A percentile compares a stretch with the other conserved stretches of the same genome.
These are phyloP conservation scores for Gracilaria caudata DNA, from an alignment of 23 red algal species.

Conservation along the genomic window DNA sequence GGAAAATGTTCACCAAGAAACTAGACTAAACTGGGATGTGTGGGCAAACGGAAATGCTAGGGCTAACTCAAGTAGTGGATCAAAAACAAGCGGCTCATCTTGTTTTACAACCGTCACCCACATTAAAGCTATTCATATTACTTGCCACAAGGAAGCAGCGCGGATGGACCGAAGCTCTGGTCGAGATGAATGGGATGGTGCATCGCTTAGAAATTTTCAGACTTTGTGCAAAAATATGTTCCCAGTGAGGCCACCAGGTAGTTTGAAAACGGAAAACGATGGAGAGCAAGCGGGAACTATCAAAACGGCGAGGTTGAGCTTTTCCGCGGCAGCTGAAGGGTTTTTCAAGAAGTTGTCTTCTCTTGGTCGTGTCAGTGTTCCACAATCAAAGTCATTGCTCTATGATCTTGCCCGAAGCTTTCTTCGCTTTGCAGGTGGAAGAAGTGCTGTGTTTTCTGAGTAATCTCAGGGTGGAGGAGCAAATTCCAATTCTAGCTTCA, in stretches of 20 bases:
- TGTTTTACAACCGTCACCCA: constrained; percentile 78
- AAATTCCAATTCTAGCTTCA: constrained; percentile 57
- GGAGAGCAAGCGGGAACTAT: constrained; percentile 3
- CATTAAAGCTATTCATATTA: constrained; percentile 75
- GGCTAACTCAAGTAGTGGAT: background rate
- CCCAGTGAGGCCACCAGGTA: constrained; percentile 59
- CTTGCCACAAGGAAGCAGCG: constrained; percentile 75
- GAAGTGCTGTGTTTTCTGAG: constrained; percentile 56
- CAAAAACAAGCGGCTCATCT: constrained; percentile 27
- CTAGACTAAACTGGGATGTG: constrained; percentile 21
- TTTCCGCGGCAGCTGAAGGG: constrained; percentile 44
- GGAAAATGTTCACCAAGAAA: background rate
- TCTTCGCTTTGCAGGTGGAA: constrained; percentile 61
- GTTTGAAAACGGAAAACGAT: background rate
- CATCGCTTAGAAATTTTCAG: constrained; percentile 73
- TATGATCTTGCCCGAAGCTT: constrained; percentile 62
- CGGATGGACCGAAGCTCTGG: constrained; percentile 57
- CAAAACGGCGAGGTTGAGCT: constrained; percentile 48
- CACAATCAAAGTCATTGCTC: constrained; percentile 57
- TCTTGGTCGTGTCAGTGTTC: constrained; percentile 49
- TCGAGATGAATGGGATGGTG: constrained; percentile 84
- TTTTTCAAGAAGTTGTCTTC: constrained; percentile 62
- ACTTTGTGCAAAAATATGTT: constrained; percentile 82
- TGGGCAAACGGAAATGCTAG: constrained; percentile 42
- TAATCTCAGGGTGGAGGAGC: constrained; percentile 63